Percentiles rank a stretch among this genome's conserved stretches.
Conservation (phyloP, 495 filamentous ascomycete species). For the Aspergillus nidulans region DNA sequence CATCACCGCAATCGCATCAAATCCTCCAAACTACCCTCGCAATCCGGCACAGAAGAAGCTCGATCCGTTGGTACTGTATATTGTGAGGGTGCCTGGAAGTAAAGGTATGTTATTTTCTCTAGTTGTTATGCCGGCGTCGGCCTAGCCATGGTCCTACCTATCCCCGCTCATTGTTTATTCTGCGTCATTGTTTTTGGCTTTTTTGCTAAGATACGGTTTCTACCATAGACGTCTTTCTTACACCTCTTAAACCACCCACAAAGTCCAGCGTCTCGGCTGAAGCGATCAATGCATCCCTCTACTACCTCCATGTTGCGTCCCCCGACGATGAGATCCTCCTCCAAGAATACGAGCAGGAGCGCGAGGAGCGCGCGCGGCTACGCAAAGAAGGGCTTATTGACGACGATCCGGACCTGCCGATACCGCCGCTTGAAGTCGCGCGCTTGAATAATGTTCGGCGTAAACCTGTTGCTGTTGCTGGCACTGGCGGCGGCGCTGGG, state of each 20-base stretch:
- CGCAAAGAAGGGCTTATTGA: slow-evolving; percentile 34
- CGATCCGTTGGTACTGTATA: slow-evolving; percentile 76
- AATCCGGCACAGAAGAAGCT: slow-evolving; percentile 62
- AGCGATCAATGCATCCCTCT: slow-evolving; percentile 82
- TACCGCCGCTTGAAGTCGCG: slow-evolving; percentile 23
- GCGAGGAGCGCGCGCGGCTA: slow-evolving; percentile 42
- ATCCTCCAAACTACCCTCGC: slow-evolving; percentile 78
- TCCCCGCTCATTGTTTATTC: background rate
- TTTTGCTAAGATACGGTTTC: background rate
- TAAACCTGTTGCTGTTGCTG: slow-evolving; percentile 30
- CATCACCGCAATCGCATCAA: slow-evolving; percentile 74
- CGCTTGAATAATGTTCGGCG: slow-evolving; percentile 40
- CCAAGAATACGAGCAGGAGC: slow-evolving; percentile 39
- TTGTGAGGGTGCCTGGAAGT: slow-evolving; percentile 86
- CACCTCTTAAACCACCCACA: slow-evolving; percentile 77
- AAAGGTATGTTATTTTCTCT: slow-evolving; percentile 72
- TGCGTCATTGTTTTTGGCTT: background rate
- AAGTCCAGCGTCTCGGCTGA: slow-evolving; percentile 78
- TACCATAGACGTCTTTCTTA: slow-evolving; percentile 80
- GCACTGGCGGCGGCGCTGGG: background rate
- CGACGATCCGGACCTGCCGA: slow-evolving; percentile 16
- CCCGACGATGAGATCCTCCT: slow-evolving; percentile 55
- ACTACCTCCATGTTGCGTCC: slow-evolving; percentile 79
- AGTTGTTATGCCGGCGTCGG: background rate
- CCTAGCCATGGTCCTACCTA: no score